These are phyloP conservation scores for Euphorbia lathyris DNA, from an alignment of 345 rosid genomes.

Conservation along the genomic window DNA sequence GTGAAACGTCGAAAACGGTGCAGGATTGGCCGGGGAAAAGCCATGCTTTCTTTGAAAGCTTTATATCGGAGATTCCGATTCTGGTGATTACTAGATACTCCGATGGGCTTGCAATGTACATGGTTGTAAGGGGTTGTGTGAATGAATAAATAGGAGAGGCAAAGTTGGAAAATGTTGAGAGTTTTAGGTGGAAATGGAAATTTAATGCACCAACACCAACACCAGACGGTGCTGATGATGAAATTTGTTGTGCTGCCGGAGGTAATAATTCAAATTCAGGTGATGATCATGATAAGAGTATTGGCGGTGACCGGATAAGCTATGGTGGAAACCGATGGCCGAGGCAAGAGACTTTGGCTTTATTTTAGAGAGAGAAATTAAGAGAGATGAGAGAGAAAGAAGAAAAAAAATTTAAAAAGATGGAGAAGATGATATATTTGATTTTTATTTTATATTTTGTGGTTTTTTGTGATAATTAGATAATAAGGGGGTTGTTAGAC, in stretches of 20 bases:
- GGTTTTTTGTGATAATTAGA: too few species aligned
- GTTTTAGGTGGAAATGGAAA: neutral
- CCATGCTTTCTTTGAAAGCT: constrained; percentile 68
- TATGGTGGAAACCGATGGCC: constrained; percentile 69
- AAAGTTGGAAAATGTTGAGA: neutral
- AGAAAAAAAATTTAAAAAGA: too few species aligned
- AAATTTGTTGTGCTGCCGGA: constrained; percentile 15
- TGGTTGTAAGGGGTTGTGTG: constrained; percentile 2
- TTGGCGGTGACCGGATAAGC: constrained; percentile 11
- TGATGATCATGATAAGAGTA: constrained; percentile 41
- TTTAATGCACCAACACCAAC: too few species aligned
- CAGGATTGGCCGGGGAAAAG: constrained; percentile 59
- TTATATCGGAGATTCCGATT: constrained; percentile 47
- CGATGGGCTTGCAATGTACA: constrained; percentile 59
- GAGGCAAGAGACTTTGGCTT: constrained; percentile 66
- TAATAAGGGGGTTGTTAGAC: too few species aligned
- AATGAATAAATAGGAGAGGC: too few species aligned
- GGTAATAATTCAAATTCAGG: constrained; percentile 33
- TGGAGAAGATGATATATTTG: too few species aligned
- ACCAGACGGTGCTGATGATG: constrained; percentile 10
- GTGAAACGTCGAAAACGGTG: too few species aligned
- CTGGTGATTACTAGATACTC: constrained; percentile 63
- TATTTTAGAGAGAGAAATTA: too few species aligned
- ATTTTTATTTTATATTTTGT: too few species aligned
- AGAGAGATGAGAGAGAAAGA: too few species aligned